Percentiles rank a stretch among this genome's conserved stretches.
phyloP scores from a whole-genome alignment of 148 eudicot genomes.

The Tetragonia tetragonoides region DNA sequence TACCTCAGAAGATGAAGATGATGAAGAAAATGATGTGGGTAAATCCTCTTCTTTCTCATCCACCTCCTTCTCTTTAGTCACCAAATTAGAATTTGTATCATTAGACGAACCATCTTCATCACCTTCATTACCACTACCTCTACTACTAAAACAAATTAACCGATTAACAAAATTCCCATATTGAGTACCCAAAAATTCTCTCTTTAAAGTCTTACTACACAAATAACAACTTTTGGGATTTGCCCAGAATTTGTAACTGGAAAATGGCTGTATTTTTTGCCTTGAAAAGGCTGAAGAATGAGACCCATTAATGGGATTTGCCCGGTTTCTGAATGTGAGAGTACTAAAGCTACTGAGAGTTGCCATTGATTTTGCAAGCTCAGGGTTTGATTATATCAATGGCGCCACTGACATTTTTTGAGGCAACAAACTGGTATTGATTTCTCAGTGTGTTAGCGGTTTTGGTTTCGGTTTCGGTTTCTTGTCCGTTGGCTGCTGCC shows the following conservation, averaged over 20 bases:
- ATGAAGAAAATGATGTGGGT: conserved; percentile 10
- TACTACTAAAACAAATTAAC: conserved; percentile 40
- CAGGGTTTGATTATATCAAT: neutral
- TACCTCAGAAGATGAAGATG: conserved; percentile 28
- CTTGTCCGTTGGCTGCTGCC: conserved; percentile 7
- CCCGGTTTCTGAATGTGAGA: conserved; percentile 18
- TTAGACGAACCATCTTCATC: conserved; percentile 26
- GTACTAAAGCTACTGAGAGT: conserved; percentile 24
- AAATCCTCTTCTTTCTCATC: conserved; percentile 19
- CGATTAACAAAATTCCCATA: conserved; percentile 25
- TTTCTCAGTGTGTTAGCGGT: neutral
- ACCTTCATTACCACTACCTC: conserved; percentile 26
- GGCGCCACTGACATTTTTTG: neutral
- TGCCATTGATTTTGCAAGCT: conserved; percentile 20
- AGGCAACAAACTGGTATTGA: neutral
- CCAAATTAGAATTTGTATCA: conserved; percentile 45
- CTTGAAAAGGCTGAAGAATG: conserved; percentile 1
- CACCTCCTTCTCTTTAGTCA: conserved; percentile 46
- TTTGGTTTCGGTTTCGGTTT: neutral
- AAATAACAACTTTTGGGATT: conserved; percentile 29
- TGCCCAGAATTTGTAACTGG: neutral
- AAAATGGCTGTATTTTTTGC: neutral
- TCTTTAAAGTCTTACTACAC: conserved; percentile 35
- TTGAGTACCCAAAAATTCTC: conserved; percentile 14
- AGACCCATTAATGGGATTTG: conserved; percentile 19